These are phyloP conservation scores for Termitomyces sp. DNA, from an alignment of 768 basidiomycete genomes.

Conservation along the genomic window DNA sequence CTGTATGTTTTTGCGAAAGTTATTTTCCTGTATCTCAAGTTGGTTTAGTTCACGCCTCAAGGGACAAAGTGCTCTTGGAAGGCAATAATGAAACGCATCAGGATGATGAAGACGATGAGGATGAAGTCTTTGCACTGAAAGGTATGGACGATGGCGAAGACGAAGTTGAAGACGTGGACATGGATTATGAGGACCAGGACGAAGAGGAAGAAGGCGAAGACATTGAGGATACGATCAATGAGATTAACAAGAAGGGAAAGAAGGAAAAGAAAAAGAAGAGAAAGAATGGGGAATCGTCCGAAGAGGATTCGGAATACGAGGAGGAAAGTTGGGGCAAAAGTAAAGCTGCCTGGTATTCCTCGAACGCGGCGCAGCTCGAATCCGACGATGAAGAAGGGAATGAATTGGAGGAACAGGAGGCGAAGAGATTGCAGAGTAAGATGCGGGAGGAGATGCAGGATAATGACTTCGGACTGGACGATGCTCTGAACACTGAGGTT, in stretches of 20 bases:
- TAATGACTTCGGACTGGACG: conserved; percentile 82
- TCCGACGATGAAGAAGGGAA: conserved; percentile 88
- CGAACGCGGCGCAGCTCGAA: conserved; percentile 76
- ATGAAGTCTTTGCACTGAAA: conserved; percentile 78
- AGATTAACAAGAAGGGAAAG: conserved; percentile 17
- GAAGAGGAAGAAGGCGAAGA: conserved; percentile 22
- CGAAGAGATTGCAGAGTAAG: conserved; percentile 73
- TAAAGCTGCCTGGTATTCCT: conserved; percentile 81
- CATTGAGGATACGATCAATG: conserved; percentile 14
- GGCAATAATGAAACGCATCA: conserved; percentile 38
- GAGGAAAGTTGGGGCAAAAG: conserved; percentile 79
- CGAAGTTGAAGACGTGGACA: conserved; percentile 30
- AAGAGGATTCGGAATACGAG: conserved; percentile 33
- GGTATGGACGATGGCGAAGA: conserved; percentile 49
- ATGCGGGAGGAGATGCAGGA: conserved; percentile 66
- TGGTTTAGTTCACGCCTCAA: conserved; percentile 60
- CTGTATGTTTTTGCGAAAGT: conserved; percentile 44
- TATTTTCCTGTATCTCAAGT: conserved; percentile 2
- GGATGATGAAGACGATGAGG: conserved; percentile 60
- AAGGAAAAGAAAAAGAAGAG: conserved; percentile 18
- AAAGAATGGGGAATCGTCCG: conserved; percentile 16
- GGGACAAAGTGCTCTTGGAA: conserved; percentile 76
- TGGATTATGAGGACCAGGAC: conserved; percentile 33
- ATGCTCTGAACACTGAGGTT: conserved; percentile 39
- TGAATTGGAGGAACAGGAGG: conserved; percentile 87